Evolutionary conservation across 192 early-diverging fungal species (phyloP).

Genomic region (Podochytrium sp.): DNA sequence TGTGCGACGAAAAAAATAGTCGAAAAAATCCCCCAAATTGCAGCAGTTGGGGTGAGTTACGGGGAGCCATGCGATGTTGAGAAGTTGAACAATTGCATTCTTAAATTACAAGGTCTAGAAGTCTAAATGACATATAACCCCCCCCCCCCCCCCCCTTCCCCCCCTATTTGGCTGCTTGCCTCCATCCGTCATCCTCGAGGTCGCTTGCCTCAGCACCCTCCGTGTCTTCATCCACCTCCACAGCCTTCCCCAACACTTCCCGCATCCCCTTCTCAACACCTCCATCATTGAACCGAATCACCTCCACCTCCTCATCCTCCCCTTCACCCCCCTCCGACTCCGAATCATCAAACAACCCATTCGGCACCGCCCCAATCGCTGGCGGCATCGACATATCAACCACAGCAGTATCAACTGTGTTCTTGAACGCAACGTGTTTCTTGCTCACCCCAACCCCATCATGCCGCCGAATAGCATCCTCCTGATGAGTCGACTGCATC

Average conservation of each 20-base stretch:
- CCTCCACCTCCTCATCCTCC: not conserved
- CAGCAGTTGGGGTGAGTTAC: too few relatives aligned
- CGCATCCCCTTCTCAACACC: slow-evolving; percentile 13
- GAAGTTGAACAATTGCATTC: not conserved
- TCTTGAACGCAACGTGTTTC: not conserved
- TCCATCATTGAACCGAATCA: slow-evolving; percentile 19
- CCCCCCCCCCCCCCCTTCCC: too few relatives aligned
- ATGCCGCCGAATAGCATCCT: not conserved
- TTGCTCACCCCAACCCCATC: not conserved
- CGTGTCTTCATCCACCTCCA: not conserved
- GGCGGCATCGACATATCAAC: slow-evolving; percentile 11
- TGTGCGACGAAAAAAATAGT: too few relatives aligned
- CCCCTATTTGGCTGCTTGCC: too few relatives aligned
- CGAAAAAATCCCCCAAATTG: too few relatives aligned
- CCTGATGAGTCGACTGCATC: not conserved
- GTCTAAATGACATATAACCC: too few relatives aligned
- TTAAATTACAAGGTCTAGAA: not conserved
- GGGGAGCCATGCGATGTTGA: too few relatives aligned
- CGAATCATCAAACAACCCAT: slow-evolving; percentile 26
- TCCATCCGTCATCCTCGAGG: slow-evolving; percentile 22
- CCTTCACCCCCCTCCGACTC: not conserved
- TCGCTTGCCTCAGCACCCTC: slow-evolving; percentile 6
- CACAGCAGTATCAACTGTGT: slow-evolving; percentile 7
- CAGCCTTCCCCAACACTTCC: not conserved
- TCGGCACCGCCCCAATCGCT: not conserved